Conservation (phyloP, 768 basidiomycete species). For the Russula lepida region DNA sequence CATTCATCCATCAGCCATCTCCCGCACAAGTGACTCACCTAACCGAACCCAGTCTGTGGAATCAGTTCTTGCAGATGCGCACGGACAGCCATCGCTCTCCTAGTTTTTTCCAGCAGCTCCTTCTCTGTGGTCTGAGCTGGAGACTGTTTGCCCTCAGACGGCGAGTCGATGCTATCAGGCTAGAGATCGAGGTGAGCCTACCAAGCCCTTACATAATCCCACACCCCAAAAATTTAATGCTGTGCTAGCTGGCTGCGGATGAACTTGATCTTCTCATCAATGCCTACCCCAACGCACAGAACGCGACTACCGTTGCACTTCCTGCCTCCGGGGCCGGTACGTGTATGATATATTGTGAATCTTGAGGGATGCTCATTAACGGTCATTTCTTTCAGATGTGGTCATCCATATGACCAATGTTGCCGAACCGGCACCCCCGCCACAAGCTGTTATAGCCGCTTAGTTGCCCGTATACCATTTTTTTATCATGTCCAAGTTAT, state of each 20-base stretch:
- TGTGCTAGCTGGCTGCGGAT: neutral
- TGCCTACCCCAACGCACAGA: neutral
- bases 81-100: neutral
- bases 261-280: neutral
- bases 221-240: neutral
- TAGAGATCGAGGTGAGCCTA: neutral
- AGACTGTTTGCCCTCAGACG: neutral
- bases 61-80: neutral
- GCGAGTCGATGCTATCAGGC: neutral
- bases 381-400: neutral
- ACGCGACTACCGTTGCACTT: neutral
- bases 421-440: neutral
- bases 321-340: neutral
- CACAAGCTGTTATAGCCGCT: neutral
- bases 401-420: neutral
- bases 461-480: neutral
- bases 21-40: neutral
- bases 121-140: neutral
- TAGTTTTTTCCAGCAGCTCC: neutral
- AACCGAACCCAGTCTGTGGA: neutral
- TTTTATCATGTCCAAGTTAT: too few species aligned
- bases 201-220: too few species aligned
- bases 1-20: neutral
- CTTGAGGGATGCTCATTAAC: neutral
- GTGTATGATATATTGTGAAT: neutral